Evolutionary conservation across 768 basidiomycete species (phyloP), one percentile per base, ranked within the genome.

Genomic region (Boletus tomentosulus): DNA sequence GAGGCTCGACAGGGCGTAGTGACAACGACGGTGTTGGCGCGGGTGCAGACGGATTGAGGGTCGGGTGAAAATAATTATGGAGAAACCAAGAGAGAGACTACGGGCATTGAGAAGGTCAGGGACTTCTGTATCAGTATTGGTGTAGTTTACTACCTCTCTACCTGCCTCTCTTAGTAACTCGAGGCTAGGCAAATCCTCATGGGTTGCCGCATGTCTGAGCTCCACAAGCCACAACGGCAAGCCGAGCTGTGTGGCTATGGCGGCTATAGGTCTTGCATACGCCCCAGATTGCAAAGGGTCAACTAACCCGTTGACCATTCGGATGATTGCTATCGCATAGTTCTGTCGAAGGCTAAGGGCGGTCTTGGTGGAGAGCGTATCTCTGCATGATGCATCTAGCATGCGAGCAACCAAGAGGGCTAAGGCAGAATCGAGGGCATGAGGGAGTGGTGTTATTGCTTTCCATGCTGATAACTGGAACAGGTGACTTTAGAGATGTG

Each of bases 301-400:
- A 7, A 98, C 96, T 35, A 98, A 78, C 2, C 93, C 91, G 62
- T 98, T 99, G 59, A 98, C 90, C 59, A 98, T 82, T 31, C 96
- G 77, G 54, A 95, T 87, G 55, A 97, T 75, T 2, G 92, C 85
- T 25, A 87, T 75, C 9, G 91, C 84, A 68, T 92, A 93, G 55
- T 80, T 81, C 62, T 94, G 87, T 19, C 95, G 81, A 50, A 90
- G 69, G 47, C 75, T 70, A 34, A 90, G 75, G 35, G 69, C 61
- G 1, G 78, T 73, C 16, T 3, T 67, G 47, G 25, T 62, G 50
- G 10, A 68, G 54, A 31, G 54, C 2, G 39, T 54, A 38, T 49
- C 57, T 22, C 46, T 58, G 54, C 31, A 60, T 8, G 65, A 58
- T 24, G 62, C 65, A 54, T 93, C 89, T 49, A 86, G 78, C 10